Percentiles rank a stretch among this genome's conserved stretches.
These are phyloP conservation scores for Juglanconis oblonga DNA, from an alignment of 2,329 filamentous ascomycete genomes.

Conservation along the genomic window DNA sequence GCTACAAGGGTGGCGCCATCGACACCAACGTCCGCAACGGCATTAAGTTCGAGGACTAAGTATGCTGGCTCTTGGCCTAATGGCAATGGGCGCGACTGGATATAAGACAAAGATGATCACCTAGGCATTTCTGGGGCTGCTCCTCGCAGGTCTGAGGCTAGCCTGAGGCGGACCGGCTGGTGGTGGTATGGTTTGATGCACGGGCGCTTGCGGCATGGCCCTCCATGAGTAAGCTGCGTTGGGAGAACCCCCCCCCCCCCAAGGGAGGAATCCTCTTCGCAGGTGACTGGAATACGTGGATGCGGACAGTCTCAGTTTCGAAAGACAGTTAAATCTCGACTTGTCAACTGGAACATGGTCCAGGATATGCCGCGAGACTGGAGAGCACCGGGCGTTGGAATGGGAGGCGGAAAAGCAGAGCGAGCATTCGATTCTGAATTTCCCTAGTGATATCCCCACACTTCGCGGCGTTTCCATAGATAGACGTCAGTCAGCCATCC, in stretches of 20 bases:
- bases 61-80: neutral
- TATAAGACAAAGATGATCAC: neutral
- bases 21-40: slow-evolving; percentile 79
- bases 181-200: too few species aligned
- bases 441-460: neutral
- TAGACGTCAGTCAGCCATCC: neutral
- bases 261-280: too few species aligned
- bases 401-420: neutral
- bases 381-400: neutral
- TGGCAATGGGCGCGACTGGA: too few species aligned
- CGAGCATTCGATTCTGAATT: neutral
- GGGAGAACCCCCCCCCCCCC: too few species aligned
- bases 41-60: slow-evolving; percentile 90
- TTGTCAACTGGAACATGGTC: neutral
- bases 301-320: neutral
- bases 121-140: neutral
- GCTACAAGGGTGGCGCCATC: slow-evolving; percentile 84
- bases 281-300: neutral
- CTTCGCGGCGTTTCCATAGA: neutral
- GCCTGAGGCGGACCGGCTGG: too few species aligned
- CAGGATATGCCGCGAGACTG: neutral
- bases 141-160: neutral
- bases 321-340: neutral
- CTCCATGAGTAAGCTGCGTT: neutral
- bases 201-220: neutral